Percentiles rank a stretch among this genome's conserved stretches.
Evolutionary conservation across 2,329 filamentous ascomycete species (phyloP).

Genomic region (Fusarium citri): DNA sequence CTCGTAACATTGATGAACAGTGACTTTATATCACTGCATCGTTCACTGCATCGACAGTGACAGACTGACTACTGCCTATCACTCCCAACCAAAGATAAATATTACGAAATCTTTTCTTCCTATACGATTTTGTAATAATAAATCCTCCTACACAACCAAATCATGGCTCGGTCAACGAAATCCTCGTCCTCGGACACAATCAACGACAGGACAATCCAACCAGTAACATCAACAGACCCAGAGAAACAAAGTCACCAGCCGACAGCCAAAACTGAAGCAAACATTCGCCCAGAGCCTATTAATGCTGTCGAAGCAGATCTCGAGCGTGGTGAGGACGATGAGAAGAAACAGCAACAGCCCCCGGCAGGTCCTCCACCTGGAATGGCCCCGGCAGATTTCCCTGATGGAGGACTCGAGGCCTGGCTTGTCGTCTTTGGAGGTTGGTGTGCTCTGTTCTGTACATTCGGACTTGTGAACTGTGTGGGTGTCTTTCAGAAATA

Average conservation of each 20-base stretch:
- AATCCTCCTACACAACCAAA: not conserved
- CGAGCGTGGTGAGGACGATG: slow-evolving; percentile 29
- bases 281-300: slow-evolving; percentile 45
- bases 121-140: not conserved
- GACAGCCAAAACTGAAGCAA: slow-evolving; percentile 23
- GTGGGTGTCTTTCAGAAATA: slow-evolving; percentile 70
- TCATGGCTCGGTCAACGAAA: slow-evolving; percentile 42
- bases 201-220: slow-evolving; percentile 33
- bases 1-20: not conserved
- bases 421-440: slow-evolving; percentile 67
- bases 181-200: slow-evolving; percentile 46
- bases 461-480: slow-evolving; percentile 58
- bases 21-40: not conserved
- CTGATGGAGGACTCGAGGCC: slow-evolving; percentile 68
- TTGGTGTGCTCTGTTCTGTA: slow-evolving; percentile 58
- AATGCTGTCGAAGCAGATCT: slow-evolving; percentile 48
- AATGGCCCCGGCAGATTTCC: slow-evolving; percentile 63
- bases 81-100: not conserved
- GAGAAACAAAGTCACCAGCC: slow-evolving; percentile 29
- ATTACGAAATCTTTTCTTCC: not conserved
- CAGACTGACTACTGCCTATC: not conserved
- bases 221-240: slow-evolving; percentile 11
- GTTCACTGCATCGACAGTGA: not conserved
- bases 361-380: slow-evolving; percentile 46
- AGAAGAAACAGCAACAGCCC: slow-evolving; percentile 28